Evolutionary conservation across 208 protist genomes (phyloP).

Genomic region (Acanthamoeba divionensis): DNA sequence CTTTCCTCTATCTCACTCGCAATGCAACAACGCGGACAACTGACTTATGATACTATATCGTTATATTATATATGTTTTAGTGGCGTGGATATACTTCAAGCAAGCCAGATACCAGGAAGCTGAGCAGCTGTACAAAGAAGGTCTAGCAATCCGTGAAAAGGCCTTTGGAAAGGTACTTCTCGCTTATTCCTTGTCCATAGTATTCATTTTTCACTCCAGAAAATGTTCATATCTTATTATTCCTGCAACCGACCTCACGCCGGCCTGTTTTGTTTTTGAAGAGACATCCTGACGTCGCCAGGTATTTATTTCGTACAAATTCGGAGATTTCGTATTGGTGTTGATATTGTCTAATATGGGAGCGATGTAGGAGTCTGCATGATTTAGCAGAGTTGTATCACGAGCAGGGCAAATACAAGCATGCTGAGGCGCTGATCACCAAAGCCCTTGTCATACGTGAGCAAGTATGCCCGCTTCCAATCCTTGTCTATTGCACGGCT

Average conservation of each 20-base stretch:
- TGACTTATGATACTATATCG: background rate
- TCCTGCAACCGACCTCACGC: too few species aligned
- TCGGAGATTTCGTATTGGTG: background rate
- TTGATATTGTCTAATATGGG: too few species aligned
- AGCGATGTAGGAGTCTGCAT: background rate
- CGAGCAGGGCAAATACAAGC: conserved; percentile 53
- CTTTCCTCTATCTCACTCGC: too few species aligned
- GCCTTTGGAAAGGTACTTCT: conserved; percentile 39
- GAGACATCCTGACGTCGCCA: conserved; percentile 20
- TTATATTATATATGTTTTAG: background rate
- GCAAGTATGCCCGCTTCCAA: background rate
- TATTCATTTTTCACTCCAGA: too few species aligned
- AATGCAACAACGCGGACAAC: background rate
- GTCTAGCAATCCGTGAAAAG: conserved; percentile 37
- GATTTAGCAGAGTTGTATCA: conserved; percentile 54
- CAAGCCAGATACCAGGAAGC: conserved; percentile 28
- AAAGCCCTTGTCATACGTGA: conserved; percentile 47
- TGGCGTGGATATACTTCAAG: conserved; percentile 54
- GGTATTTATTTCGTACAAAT: background rate
- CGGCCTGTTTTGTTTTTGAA: background rate
- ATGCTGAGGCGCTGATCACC: conserved; percentile 34
- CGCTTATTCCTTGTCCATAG: background rate
- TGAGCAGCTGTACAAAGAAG: conserved; percentile 46
- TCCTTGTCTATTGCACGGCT: background rate
- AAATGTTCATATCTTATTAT: too few species aligned